These are phyloP conservation scores for Erysimum cheiri DNA, from an alignment of 441 rosid genomes.

Conservation along the genomic window DNA sequence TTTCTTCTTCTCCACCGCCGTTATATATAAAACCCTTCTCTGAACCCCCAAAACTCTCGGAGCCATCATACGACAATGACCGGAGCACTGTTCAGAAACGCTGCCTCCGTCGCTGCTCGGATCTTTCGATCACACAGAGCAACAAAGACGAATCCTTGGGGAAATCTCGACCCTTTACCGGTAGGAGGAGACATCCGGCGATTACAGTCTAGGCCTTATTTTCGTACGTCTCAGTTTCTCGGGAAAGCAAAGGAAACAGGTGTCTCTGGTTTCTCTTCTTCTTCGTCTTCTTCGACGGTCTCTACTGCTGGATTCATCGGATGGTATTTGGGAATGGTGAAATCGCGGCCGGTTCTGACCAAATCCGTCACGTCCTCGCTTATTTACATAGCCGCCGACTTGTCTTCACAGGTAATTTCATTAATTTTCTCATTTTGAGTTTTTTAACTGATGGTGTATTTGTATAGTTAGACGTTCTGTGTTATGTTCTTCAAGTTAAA, in stretches of 20 bases:
- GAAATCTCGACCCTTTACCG: slow-evolving; percentile 27
- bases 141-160: slow-evolving; percentile 32
- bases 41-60: slow-evolving; percentile 28
- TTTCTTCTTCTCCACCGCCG: slow-evolving; percentile 30
- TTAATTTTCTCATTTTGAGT: not conserved
- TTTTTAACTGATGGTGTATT: not conserved
- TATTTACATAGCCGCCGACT: slow-evolving; percentile 78
- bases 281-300: slow-evolving; percentile 40
- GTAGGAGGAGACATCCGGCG: slow-evolving; percentile 28
- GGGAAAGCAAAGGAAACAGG: slow-evolving; percentile 49
- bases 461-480: not conserved
- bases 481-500: slow-evolving; percentile 5
- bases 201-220: slow-evolving; percentile 47
- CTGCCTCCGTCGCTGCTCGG: slow-evolving; percentile 25
- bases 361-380: slow-evolving; percentile 72
- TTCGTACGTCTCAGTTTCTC: slow-evolving; percentile 46
- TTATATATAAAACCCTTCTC: slow-evolving; percentile 23
- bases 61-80: slow-evolving; percentile 47
- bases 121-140: slow-evolving; percentile 12
- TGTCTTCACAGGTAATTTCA: slow-evolving; percentile 80
- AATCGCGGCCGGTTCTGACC: slow-evolving; percentile 80
- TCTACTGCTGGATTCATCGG: slow-evolving; percentile 54
- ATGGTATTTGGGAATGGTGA: slow-evolving; percentile 87
- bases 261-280: slow-evolving; percentile 38
- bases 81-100: slow-evolving; percentile 47